Base-by-base conservation (phyloP, 306 rosid genomes). In the Senna siamea region DNA sequence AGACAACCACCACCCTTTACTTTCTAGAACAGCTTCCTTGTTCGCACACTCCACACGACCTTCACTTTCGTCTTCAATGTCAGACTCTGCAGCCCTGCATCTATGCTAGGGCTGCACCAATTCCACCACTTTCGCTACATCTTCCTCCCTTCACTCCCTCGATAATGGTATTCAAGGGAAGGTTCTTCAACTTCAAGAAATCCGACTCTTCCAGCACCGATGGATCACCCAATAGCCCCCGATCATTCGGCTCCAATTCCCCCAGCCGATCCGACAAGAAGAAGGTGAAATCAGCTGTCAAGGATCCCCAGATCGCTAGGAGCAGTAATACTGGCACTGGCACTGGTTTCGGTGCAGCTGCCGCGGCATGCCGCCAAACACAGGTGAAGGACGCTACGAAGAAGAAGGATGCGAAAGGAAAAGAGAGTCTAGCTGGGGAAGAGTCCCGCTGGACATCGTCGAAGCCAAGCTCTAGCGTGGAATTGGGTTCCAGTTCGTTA, bases 231-330 rank as follows among this genome's bases (percentile, higher is more conserved):
- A 84, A 82, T 43, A 88, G 92, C 30, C 95, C 96, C 0, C 85
- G 84, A 60, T 91, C 91, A n/a, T 13, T 85, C 5, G 81, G 89
- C 20, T 81, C 97, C 22, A 87, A 87, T 72, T 94, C 96, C 9
- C 99, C 97, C 5, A 80, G 78, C 80, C 79, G 93, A 88, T 94
- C 95, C 79, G 93, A 92, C 51, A 94, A 92, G 95, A 94, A 89
- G 81, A 94, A 92, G 70, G 5, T 84, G 38, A 93, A 91, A 87
- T 77, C 97, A 23, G 54, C 85, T 46, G 48, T 81, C 47, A 78
- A 81, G 60, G 88, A 79, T 6, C 64, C 84, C 41, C 79, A 70
- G n/a, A 20, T 64, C 11, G 52, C 80, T 32, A n/a, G n/a, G n/a
- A n/a, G n/a, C n/a, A n/a, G n/a, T n/a, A n/a, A n/a, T n/a, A n/a